Evolutionary conservation across 2,329 filamentous ascomycete species (phyloP).

Genomic region (Camillea tinctor): DNA sequence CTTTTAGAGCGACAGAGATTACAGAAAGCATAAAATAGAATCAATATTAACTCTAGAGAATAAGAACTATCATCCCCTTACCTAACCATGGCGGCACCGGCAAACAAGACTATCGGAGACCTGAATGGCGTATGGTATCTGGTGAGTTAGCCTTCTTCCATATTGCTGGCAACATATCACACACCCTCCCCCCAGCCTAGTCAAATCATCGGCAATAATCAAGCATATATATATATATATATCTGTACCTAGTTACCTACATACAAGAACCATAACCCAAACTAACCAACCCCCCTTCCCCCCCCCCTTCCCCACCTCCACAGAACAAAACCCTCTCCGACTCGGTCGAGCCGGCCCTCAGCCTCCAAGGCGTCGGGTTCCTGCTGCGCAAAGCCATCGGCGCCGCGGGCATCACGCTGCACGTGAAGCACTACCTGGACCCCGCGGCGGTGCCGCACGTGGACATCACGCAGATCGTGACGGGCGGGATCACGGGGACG

Average conservation of each 20-base stretch:
- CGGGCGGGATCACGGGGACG: conserved; percentile 68
- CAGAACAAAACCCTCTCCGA: conserved; percentile 77
- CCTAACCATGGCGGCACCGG: conserved; percentile 69
- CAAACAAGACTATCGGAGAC: conserved; percentile 63
- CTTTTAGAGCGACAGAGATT: background rate
- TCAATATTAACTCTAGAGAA: background rate
- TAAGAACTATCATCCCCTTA: background rate
- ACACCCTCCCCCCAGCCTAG: background rate
- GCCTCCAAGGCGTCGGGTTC: conserved; percentile 71
- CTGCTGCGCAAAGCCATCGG: conserved; percentile 70
- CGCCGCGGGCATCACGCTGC: conserved; percentile 66
- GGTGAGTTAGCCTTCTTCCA: conserved; percentile 44
- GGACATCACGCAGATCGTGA: conserved; percentile 69
- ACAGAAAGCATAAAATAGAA: no score
- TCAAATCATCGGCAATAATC: no score
- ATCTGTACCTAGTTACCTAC: no score
- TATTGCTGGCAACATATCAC: background rate
- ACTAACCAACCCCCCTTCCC: background rate
- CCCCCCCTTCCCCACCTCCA: background rate
- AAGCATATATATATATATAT: no score
- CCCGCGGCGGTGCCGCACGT: conserved; percentile 56
- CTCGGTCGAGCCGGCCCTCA: conserved; percentile 64
- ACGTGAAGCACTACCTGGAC: conserved; percentile 53
- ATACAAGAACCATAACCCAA: background rate
- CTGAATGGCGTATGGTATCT: conserved; percentile 69